phyloP scores from a whole-genome alignment of 1,139 yeast genomes.

The Kodamaea derodonti region DNA sequence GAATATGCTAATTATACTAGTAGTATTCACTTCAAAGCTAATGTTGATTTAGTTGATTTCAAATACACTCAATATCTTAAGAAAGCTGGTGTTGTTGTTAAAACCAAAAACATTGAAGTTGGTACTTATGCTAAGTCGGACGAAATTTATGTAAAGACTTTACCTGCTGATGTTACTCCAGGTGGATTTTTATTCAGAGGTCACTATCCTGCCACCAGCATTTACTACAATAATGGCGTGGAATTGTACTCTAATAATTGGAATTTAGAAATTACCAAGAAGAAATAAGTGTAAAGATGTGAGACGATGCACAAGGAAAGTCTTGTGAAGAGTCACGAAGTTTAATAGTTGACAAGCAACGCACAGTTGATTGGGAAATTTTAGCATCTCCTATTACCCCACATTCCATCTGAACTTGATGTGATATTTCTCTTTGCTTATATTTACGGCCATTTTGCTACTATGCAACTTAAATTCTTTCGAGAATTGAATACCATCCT shows the following conservation, averaged over 20 bases:
- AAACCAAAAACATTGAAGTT: constrained; percentile 27
- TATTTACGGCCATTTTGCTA: no score
- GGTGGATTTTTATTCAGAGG: constrained; percentile 42
- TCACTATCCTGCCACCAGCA: constrained; percentile 28
- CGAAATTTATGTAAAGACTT: constrained; percentile 25
- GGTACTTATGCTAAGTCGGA: constrained; percentile 31
- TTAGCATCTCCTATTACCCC: no score
- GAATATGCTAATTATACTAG: constrained; percentile 36
- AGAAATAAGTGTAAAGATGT: no score
- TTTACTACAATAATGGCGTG: constrained; percentile 32
- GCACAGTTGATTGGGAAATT: no score
- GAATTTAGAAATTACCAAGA: constrained; percentile 33
- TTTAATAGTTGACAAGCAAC: no score
- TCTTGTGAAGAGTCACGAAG: no score
- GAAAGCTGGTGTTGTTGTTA: constrained; percentile 37
- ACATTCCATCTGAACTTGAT: no score
- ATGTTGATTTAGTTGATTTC: constrained; percentile 28
- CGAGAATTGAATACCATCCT: no score
- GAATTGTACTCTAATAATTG: constrained; percentile 28
- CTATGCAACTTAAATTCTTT: no score
- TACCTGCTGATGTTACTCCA: constrained; percentile 39
- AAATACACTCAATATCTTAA: constrained; percentile 36
- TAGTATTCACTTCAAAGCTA: constrained; percentile 31
- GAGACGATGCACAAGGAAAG: no score
- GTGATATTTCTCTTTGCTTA: no score